Percentiles rank a stretch among this genome's conserved stretches.
Evolutionary conservation across 225 moss, liverwort and hornwort species (phyloP).

Genomic region (Pseudisothecium myosuroides): DNA sequence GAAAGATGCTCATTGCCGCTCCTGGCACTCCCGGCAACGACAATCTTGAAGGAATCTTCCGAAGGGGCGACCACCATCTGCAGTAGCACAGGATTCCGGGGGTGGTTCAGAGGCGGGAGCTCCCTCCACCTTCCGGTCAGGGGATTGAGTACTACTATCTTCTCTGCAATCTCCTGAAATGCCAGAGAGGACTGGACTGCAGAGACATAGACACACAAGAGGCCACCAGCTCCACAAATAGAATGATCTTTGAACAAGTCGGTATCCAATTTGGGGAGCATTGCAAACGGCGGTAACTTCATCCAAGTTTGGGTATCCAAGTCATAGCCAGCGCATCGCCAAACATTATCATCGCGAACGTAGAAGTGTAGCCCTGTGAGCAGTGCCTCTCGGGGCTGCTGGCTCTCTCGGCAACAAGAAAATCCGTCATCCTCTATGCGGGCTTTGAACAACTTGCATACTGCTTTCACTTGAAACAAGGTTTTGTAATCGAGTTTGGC

Average conservation of each 20-base stretch:
- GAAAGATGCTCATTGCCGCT: too few relatives aligned
- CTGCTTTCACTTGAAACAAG: neutral
- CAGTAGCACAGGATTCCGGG: too few relatives aligned
- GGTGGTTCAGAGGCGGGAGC: too few relatives aligned
- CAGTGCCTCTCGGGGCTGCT: neutral
- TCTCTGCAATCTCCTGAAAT: too few relatives aligned
- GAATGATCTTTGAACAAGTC: constrained; percentile 6
- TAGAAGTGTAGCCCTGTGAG: neutral
- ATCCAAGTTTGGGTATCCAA: neutral
- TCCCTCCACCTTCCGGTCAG: too few relatives aligned
- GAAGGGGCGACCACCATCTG: too few relatives aligned
- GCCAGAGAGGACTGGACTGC: too few relatives aligned
- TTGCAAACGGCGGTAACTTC: neutral
- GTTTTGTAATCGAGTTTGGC: neutral
- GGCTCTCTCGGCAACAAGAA: too few relatives aligned
- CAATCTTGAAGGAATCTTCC: too few relatives aligned
- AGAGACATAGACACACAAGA: neutral
- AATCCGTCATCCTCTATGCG: neutral
- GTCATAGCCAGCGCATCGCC: constrained; percentile 11
- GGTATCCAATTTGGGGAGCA: neutral
- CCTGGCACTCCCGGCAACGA: too few relatives aligned
- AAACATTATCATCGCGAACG: neutral
- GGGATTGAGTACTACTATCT: too few relatives aligned
- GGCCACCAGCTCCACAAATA: constrained; percentile 4
- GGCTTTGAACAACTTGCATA: neutral